Conservation (phyloP, 768 basidiomycete species). For the Tulasnella sp. region DNA sequence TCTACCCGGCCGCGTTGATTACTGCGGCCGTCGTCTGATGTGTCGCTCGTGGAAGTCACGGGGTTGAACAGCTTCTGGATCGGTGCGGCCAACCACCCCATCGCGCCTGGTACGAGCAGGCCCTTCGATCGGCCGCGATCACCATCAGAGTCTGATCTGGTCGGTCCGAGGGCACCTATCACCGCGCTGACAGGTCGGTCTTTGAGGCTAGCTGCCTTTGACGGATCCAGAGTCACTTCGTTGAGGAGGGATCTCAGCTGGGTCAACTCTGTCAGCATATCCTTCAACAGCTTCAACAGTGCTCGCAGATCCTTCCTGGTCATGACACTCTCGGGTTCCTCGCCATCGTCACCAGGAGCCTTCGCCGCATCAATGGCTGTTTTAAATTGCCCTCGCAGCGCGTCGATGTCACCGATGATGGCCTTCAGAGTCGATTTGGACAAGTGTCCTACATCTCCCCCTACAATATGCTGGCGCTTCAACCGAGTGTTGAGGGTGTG, state of each 20-base stretch:
- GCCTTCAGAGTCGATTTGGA: conserved; percentile 69
- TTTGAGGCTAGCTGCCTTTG: conserved; percentile 56
- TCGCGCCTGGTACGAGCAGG: background rate
- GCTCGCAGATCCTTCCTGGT: conserved; percentile 71
- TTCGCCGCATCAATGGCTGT: conserved; percentile 27
- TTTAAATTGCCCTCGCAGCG: conserved; percentile 65
- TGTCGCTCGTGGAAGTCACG: background rate
- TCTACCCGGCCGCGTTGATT: background rate
- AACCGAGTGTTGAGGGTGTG: conserved; percentile 79
- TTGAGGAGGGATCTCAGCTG: conserved; percentile 75
- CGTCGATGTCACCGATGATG: conserved; percentile 57
- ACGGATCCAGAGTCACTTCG: conserved; percentile 80
- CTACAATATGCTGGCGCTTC: conserved; percentile 78
- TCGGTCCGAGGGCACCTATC: background rate
- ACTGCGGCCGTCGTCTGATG: background rate
- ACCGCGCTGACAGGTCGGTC: conserved; percentile 32
- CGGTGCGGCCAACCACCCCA: conserved; percentile 23
- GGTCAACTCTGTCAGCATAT: conserved; percentile 72
- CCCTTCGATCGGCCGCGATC: conserved; percentile 21
- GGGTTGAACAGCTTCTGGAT: conserved; percentile 23
- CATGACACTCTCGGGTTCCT: conserved; percentile 37
- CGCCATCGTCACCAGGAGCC: conserved; percentile 41
- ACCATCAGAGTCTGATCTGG: conserved; percentile 18
- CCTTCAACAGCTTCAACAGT: conserved; percentile 75
- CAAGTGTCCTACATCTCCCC: conserved; percentile 70